Conservation (phyloP, 2,329 filamentous ascomycete species). For the Aureobasidium sp. region DNA sequence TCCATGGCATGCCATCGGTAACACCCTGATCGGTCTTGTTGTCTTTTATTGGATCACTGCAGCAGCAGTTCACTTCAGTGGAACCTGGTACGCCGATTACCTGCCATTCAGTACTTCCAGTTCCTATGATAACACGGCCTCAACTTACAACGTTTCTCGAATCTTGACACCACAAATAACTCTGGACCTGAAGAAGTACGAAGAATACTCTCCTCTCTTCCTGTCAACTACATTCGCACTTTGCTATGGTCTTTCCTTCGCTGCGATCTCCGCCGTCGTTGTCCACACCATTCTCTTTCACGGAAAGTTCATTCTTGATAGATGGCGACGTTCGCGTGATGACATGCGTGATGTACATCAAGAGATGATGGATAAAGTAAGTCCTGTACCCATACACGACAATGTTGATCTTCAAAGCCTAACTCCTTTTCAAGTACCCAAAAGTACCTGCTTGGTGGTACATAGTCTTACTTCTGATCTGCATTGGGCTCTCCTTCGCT, state of each 20-base stretch:
- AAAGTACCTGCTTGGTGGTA: constrained; percentile 80
- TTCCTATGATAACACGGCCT: constrained; percentile 79
- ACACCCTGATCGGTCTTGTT: constrained; percentile 18
- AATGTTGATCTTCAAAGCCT: too few species aligned
- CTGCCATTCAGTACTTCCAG: constrained; percentile 78
- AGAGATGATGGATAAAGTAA: constrained; percentile 58
- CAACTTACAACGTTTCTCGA: constrained; percentile 64
- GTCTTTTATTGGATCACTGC: constrained; percentile 54
- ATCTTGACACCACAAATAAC: constrained; percentile 72
- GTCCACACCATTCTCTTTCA: constrained; percentile 82
- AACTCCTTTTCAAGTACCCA: constrained; percentile 50
- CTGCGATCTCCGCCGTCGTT: constrained; percentile 68
- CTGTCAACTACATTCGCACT: constrained; percentile 81
- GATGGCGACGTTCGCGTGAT: constrained; percentile 51
- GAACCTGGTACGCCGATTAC: constrained; percentile 72
- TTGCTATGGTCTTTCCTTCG: constrained; percentile 81
- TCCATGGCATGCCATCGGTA: constrained; percentile 52
- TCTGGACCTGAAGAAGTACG: constrained; percentile 69
- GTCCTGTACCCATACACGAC: too few species aligned
- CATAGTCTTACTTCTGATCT: constrained; percentile 18
- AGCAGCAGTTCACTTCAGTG: constrained; percentile 71
- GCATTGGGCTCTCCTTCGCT: constrained; percentile 18
- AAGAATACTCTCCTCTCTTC: constrained; percentile 73
- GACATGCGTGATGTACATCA: constrained; percentile 68
- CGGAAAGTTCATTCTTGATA: constrained; percentile 70